A percentile compares a stretch with the other conserved stretches of the same genome.
phyloP scores from a whole-genome alignment of 2,329 filamentous ascomycete genomes.

The Purpureocillium lavendulum region DNA sequence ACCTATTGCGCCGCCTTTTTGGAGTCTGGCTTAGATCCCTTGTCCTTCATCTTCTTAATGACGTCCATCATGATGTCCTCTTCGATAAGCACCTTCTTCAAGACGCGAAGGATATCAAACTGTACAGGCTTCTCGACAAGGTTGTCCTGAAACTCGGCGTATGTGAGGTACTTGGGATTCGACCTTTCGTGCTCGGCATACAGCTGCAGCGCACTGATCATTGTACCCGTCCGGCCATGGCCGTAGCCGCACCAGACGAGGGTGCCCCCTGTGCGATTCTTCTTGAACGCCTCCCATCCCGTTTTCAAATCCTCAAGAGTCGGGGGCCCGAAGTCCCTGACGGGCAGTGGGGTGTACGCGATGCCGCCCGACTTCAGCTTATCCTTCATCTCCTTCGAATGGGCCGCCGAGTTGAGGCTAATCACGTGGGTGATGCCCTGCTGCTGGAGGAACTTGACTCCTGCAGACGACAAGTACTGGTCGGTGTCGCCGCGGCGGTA shows the following conservation, averaged over 20 bases:
- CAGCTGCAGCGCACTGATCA: conserved; percentile 5
- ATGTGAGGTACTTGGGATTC: neutral
- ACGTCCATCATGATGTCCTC: no score
- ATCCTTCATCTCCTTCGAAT: neutral
- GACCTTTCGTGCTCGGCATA: neutral
- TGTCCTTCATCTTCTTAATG: no score
- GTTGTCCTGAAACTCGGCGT: neutral
- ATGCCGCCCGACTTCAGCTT: neutral
- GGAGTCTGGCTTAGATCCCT: no score
- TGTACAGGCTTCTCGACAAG: neutral
- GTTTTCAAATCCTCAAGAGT: neutral
- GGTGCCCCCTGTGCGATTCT: neutral
- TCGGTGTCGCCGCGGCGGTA: neutral
- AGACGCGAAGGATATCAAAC: no score
- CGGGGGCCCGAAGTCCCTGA: neutral
- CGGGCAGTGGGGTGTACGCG: conserved; percentile 1
- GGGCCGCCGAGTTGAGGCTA: conserved; percentile 1
- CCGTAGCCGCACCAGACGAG: conserved; percentile 8
- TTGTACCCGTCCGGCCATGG: conserved; percentile 6
- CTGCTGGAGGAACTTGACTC: conserved; percentile 1
- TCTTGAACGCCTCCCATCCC: neutral
- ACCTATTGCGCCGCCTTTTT: no score
- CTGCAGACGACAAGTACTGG: neutral
- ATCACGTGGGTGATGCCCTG: conserved; percentile 1
- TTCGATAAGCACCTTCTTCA: no score